These are phyloP conservation scores for Hygrophorus russula DNA, from an alignment of 768 basidiomycete genomes.

Conservation along the genomic window DNA sequence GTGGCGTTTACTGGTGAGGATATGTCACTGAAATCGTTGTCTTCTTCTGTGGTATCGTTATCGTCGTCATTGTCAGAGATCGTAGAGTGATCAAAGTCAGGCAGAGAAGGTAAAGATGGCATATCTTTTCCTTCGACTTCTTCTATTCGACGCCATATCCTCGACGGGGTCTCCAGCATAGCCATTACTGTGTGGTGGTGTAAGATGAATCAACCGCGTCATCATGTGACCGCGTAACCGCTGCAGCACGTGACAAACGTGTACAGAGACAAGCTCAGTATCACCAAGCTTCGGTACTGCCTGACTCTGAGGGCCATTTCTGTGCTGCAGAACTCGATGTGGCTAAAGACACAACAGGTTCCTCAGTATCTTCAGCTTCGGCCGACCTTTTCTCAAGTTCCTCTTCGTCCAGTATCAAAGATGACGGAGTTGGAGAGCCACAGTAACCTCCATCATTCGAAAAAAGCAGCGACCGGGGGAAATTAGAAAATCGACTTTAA, in stretches of 20 bases:
- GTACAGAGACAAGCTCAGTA: too few species aligned
- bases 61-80: too few species aligned
- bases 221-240: background rate
- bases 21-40: conserved; percentile 28
- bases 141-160: conserved; percentile 78
- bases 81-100: conserved; percentile 57
- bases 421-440: too few species aligned
- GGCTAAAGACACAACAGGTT: background rate
- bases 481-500: too few species aligned
- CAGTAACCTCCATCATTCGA: too few species aligned
- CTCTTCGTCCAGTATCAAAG: background rate
- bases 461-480: too few species aligned
- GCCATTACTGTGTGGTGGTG: conserved; percentile 11
- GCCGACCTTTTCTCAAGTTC: too few species aligned
- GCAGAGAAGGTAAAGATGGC: conserved; percentile 73
- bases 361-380: too few species aligned
- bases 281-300: too few species aligned
- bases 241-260: too few species aligned
- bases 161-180: conserved; percentile 70
- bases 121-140: conserved; percentile 64
- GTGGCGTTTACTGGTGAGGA: conserved; percentile 57
- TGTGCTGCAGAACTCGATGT: background rate
- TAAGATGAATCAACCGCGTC: background rate
- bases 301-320: too few species aligned
- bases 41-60: conserved; percentile 19